Conservation (phyloP, 805 yeast genomes). For the Ogataea saltuana region DNA sequence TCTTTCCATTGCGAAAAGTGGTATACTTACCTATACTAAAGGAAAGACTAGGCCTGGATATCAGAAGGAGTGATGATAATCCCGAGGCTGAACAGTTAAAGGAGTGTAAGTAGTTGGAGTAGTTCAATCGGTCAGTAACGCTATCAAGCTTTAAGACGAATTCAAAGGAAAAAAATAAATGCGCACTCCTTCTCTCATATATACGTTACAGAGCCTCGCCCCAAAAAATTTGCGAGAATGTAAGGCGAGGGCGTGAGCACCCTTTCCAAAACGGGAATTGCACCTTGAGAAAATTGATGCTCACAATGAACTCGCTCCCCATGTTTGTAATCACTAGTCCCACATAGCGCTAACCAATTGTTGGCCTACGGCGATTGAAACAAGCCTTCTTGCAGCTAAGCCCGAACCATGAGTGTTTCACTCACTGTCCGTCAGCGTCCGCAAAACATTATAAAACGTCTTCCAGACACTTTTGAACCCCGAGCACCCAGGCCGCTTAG, state of each 20-base stretch:
- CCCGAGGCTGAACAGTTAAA: constrained; percentile 13
- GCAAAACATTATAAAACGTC: neutral
- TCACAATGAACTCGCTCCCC: no score
- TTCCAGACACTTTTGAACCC: neutral
- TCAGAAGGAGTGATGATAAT: constrained; percentile 8
- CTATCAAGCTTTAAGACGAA: neutral
- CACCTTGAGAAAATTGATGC: neutral
- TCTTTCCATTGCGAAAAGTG: neutral
- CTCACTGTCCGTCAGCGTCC: neutral
- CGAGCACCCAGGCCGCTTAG: neutral
- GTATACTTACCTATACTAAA: constrained; percentile 11
- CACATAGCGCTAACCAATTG: no score
- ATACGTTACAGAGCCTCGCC: constrained; percentile 1
- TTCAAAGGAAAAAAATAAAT: constrained; percentile 2
- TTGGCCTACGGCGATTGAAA: constrained; percentile 2
- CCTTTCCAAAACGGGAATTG: constrained; percentile 4
- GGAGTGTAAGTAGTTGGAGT: constrained; percentile 35
- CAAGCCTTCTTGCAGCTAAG: constrained; percentile 4
- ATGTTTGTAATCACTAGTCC: no score
- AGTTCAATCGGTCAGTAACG: constrained; percentile 5
- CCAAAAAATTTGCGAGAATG: constrained; percentile 1
- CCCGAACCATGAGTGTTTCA: neutral
- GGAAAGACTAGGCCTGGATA: constrained; percentile 13
- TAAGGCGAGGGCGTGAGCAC: neutral
- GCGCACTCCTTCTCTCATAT: neutral